Base-by-base conservation (phyloP, 257 asterid species). In the Osmanthus fragrans region DNA sequence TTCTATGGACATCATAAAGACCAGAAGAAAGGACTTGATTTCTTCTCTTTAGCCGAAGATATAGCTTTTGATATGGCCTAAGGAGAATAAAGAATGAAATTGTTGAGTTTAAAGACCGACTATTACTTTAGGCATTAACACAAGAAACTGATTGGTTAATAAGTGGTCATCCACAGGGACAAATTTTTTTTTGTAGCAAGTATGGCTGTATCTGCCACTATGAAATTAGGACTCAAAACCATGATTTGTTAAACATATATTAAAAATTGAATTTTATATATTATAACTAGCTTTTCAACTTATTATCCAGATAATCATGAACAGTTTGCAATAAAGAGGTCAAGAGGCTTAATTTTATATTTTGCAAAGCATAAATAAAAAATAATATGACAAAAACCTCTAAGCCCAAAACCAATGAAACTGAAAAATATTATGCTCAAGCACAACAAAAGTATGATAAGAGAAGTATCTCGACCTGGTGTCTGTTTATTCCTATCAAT, bases 251-350 rank as follows among this genome's bases (percentile, higher is more conserved):
- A 23, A 21, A 54, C 9, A 21, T 58, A 30, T 58, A 58, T 58
- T 58, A 4, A 58, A 54, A 54, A 54, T 54, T 54, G 25, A 54
- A 54, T 21, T 21, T 23, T 16, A 51, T 51, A 51, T 51, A 23
- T 2, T n/a, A 58, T 58, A 7, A 51, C 56, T 25, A 65, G 37
- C 36, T 47, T 23, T 56, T 16, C 3, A 69, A 12, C 63, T 13
- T 34, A 51, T 36, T 34, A 66, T 47, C 51, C 66, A 36, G n/a
- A 11, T 5, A 72, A 23, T 30, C 36, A 34, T 47, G 42, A 56
- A 12, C 58, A 71, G 18, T 75, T 66, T 29, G 23, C 75, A 51
- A 42, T 65, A 75, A 39, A 11, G 34, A 77, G 47, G 77, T 67
- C 39, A 54, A 12, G n/a, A 73, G 51, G 34, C 51, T n/a, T 0